Evolutionary conservation across 2,329 filamentous ascomycete species (phyloP), one percentile per base, ranked within the genome.

Genomic region (Ilyonectria destructans): DNA sequence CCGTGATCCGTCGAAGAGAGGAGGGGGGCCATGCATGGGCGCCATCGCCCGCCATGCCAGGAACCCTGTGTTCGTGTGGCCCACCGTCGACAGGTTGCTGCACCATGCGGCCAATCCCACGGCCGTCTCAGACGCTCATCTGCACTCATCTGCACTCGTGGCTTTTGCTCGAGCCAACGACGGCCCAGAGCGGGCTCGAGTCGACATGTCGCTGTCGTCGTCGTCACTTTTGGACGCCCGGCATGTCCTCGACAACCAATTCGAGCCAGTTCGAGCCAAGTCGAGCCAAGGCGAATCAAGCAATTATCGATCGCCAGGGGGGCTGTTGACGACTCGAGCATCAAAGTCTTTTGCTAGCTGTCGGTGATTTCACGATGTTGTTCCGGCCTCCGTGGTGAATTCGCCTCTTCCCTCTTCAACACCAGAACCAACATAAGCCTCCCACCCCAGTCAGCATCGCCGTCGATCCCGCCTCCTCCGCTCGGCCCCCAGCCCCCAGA

Each of bases 61-160:
- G 70, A 77, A 77, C 72, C 71, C 62, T 64, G 71, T 67, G 64
- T 59, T 55, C 37, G 62, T 65, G 62, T 59, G 52, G 54, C 43
- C 52, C 52, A 43, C 40, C 40, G 15, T 43, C 40, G 40, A n/a
- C 40, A 43, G 15, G 23, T 51, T 46, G 63, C 62, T 58, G 70
- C 31, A 57, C 12, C 43, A 67, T 52, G 68, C 60, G 56, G 65
- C 74, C 74, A 76, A 76, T 76, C 70, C 73, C 37, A 64, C 46
- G 69, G 49, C 67, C 63, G 43, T 55, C 58, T 49, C 69, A 72
- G 69, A 75, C 71, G 70, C 74, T 74, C 69, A 69, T 74, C 55
- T 73, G 67, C 54, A 58, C 45, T 67, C 43, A 51, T 72, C 26
- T 48, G 62, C 55, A 65, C 52, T 68, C 69, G 65, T 31, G 48